Base-by-base conservation (phyloP, 768 basidiomycete genomes). In the Naganishia kalamii region DNA sequence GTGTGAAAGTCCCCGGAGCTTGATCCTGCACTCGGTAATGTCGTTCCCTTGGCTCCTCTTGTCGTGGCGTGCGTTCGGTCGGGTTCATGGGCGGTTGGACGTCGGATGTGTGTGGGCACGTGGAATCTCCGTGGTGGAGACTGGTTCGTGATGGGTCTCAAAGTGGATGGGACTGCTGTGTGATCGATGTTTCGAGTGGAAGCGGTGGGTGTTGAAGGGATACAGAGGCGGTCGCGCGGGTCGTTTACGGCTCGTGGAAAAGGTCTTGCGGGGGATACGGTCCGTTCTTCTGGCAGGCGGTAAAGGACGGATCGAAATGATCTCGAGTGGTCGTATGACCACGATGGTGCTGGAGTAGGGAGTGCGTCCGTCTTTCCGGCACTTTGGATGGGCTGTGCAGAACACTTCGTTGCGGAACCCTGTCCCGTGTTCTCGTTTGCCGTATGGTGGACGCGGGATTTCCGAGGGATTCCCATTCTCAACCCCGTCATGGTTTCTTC, bases 1-100 rank as follows among this genome's bases (percentile, higher is more conserved):
- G 60, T 61, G 23, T 61, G 60, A 61, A 61, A 61, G 60, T 61
- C 60, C 60, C 60, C 60, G 60, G 60, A 61, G 60, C 60, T 32
- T 23, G 23, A 32, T 29, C 27, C 8, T 23, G n/a, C n/a, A n/a
- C n/a, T 4, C 27, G 60, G 41, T 48, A 48, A 61, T 29, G 43
- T 44, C 29, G 41, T 32, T 13, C 23, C 25, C 25, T 60, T 29
- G 19, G 41, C 23, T 19, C 43, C 23, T 29, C 25, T 44, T 29
- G 15, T 44, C 59, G 11, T 29, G 37, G 19, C 27, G 15, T 30
- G n/a, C 21, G 11, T 7, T 27, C 13, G 37, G 15, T 12, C 15
- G 54, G 35, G 32, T 15, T 35, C 33, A 21, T 32, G 32, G 54
- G 32, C 12, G 54, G 23, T 57, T 21, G 35, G 25, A 25, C 23